phyloP scores from a whole-genome alignment of 805 yeast genomes.

The Nakazawaea ernobii region DNA sequence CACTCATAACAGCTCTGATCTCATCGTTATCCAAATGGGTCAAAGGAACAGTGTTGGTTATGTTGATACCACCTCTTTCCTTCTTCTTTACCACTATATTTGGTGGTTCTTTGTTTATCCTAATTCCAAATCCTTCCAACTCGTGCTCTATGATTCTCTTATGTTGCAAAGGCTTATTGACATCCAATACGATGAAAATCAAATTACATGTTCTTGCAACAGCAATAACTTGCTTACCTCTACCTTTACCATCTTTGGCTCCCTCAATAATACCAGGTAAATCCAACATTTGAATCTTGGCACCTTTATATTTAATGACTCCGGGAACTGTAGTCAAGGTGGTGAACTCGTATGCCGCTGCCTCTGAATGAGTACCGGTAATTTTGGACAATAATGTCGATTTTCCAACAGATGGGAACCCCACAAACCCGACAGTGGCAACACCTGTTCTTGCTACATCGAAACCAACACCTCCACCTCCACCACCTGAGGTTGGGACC shows the following conservation, averaged over 20 bases:
- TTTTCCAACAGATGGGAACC: constrained; percentile 95
- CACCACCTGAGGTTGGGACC: constrained; percentile 73
- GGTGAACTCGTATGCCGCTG: constrained; percentile 97
- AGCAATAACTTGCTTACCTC: constrained; percentile 96
- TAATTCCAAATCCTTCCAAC: constrained; percentile 94
- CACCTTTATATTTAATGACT: constrained; percentile 92
- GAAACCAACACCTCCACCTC: constrained; percentile 90
- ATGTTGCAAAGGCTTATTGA: constrained; percentile 91
- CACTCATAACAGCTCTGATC: constrained; percentile 92
- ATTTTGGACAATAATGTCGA: constrained; percentile 79
- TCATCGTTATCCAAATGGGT: constrained; percentile 91
- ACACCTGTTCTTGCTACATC: constrained; percentile 99
- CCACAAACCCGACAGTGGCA: constrained; percentile 95
- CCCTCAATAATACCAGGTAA: constrained; percentile 89
- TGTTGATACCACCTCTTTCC: constrained; percentile 93
- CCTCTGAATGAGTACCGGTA: constrained; percentile 96
- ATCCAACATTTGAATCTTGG: constrained; percentile 93
- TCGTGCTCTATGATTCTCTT: constrained; percentile 92
- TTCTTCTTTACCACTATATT: constrained; percentile 87
- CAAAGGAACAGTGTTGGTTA: constrained; percentile 88
- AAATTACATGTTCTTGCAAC: constrained; percentile 97
- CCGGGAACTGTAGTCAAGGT: constrained; percentile 98
- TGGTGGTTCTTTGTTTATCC: constrained; percentile 89
- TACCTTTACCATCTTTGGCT: constrained; percentile 87
- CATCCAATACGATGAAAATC: constrained; percentile 90